Conservation (phyloP, 2,329 filamentous ascomycete species). For the Xylaria sp. region DNA sequence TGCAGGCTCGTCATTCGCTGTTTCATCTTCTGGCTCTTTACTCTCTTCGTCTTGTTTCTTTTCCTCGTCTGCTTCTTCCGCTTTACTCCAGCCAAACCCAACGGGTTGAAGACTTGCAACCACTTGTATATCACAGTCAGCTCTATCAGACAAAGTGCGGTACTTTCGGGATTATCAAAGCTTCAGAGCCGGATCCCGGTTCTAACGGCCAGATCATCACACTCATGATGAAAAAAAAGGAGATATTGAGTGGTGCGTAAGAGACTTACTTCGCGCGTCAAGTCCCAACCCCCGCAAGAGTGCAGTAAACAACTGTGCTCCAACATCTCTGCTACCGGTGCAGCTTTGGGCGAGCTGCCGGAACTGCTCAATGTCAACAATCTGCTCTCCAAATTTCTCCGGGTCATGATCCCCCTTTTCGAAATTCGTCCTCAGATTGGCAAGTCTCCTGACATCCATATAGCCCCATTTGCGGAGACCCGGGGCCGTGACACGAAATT, state of each 20-base stretch:
- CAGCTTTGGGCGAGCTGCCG: constrained; percentile 62
- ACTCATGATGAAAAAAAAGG: not conserved
- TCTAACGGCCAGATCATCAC: not conserved
- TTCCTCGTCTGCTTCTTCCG: constrained; percentile 66
- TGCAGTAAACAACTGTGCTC: constrained; percentile 84
- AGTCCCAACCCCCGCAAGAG: constrained; percentile 74
- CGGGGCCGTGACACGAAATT: constrained; percentile 70
- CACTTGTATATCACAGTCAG: constrained; percentile 36
- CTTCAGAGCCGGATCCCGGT: no score
- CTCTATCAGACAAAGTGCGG: not conserved
- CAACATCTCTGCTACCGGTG: constrained; percentile 78
- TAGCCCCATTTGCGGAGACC: constrained; percentile 88
- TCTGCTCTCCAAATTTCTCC: constrained; percentile 68
- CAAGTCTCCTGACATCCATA: constrained; percentile 67
- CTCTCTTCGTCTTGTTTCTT: constrained; percentile 20
- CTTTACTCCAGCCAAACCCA: constrained; percentile 86
- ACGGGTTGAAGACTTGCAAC: constrained; percentile 79
- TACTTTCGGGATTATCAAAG: not conserved
- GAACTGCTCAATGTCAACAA: constrained; percentile 63
- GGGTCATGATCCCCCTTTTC: constrained; percentile 57
- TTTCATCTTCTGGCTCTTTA: constrained; percentile 61
- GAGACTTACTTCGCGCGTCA: constrained; percentile 57
- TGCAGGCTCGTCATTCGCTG: constrained; percentile 36
- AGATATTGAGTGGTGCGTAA: not conserved
- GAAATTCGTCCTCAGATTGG: constrained; percentile 68